Base-by-base conservation (phyloP, 768 basidiomycete species). In the Suillus lakei region DNA sequence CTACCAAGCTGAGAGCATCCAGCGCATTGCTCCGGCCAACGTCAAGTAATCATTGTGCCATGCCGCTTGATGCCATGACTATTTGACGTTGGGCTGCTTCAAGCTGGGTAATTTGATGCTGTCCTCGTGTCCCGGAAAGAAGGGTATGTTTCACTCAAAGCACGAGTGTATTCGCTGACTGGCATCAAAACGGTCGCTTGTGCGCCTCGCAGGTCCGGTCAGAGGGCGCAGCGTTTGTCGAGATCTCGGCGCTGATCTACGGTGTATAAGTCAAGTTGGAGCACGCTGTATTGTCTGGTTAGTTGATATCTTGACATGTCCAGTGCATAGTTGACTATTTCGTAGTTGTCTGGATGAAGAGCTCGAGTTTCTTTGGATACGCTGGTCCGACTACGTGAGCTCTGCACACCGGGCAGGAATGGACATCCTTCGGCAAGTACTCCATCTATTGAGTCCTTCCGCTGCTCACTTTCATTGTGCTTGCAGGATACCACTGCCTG, bases 61-160 rank as follows among this genome's bases (percentile, higher is more conserved):
- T n/a, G n/a, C n/a, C n/a, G n/a, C n/a, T n/a, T n/a, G n/a, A n/a
- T n/a, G n/a, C n/a, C n/a, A n/a, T n/a, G n/a, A n/a, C n/a, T n/a
- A n/a, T n/a, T n/a, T n/a, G n/a, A n/a, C n/a, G n/a, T n/a, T n/a
- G 50, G 30, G 73, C 30, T 66, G 69, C 10, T 77, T 79, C 34
- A 72, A 71, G 15, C 77, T 97, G 10, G 96, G 96, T n/a, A 98
- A 99, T 75, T 79, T 99, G 26, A 84, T 91, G 60, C 77, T 98
- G 38, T 95, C 92, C 7, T 95, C 93, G 8, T 98, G 97, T 79
- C 96, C 96, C 3, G 96, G 96, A 5, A 99, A 99, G 78, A 95
- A 98, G 84, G 90, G 91, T 90, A 36, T 10, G 76, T 65, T 32
- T 44, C 61, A 58, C 60, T n/a, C 21, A 7, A 32, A 12, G 10